Base-by-base conservation (phyloP, 2,329 filamentous ascomycete genomes). In the Bipolaris cookei region DNA sequence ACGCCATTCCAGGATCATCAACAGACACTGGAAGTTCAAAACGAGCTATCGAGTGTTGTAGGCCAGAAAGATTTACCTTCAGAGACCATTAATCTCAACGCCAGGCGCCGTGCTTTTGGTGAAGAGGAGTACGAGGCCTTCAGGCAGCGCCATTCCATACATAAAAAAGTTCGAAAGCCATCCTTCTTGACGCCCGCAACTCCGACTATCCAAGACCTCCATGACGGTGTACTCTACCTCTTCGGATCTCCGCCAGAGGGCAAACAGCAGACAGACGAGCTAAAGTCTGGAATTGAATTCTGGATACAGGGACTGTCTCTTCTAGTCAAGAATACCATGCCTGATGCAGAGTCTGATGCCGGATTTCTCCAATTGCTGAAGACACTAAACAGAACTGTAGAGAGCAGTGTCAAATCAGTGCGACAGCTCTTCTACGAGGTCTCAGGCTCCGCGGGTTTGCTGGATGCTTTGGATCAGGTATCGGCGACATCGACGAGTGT, bases 391-490 rank as follows among this genome's bases (percentile, higher is more conserved):
- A 28, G 42, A 30, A 30, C 37, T 20, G 8, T 49, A 1, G 37
- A 54, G 1, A 6, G 10, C 1, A 37, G 37, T 4, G 21, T 2
- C 18, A 16, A 10, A 28, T 21, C 6, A 3, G 18, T 1, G 8
- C 37, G 37, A 30, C 3, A 34, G 13, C 28, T 49, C 10, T 54
- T 54, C n/a, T 54, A 54, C 13, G 37, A 54, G 13, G 23, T 14
- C 16, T 50, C 45, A 3, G 8, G 28, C 7, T 43, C 45, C 1
- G 37, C 7, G 3, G 37, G 45, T 16, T 43, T 50, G 11, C 2
- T 16, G 11, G 0, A 21, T 2, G 38, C 38, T 3, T 3, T 54
- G 3, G 7, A 39, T 8, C 46, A n/a, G 7, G 1, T 44, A 18
- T n/a, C 1, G 1, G n/a, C 46, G 1, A 3, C n/a, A n/a, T 38